Percentiles rank a stretch among this genome's conserved stretches.
Conservation (phyloP, 768 basidiomycete genomes). For the Suillus subaureus region DNA sequence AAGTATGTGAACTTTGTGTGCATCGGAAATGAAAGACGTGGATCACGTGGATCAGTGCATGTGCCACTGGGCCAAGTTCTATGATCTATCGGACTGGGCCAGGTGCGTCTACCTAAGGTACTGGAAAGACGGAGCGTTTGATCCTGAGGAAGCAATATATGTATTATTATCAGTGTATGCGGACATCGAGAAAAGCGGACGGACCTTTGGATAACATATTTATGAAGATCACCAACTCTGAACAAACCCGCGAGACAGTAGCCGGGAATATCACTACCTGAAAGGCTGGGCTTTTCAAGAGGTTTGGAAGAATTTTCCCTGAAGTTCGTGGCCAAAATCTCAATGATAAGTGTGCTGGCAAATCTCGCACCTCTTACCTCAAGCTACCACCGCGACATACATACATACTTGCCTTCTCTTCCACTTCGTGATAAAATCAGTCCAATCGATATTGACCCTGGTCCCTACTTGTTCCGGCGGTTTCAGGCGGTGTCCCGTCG, state of each 20-base stretch:
- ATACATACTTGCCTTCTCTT: neutral
- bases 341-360: neutral
- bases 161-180: neutral
- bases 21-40: neutral
- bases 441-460: neutral
- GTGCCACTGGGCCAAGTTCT: too few species aligned
- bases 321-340: neutral
- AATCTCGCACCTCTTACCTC: neutral
- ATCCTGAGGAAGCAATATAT: neutral
- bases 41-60: neutral
- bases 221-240: neutral
- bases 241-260: neutral
- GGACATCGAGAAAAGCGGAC: neutral
- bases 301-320: neutral
- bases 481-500: constrained; percentile 6
- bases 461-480: constrained; percentile 6
- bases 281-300: neutral
- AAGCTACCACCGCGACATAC: neutral
- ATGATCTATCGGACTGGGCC: too few species aligned
- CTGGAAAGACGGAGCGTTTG: neutral
- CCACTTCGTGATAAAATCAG: neutral
- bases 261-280: neutral
- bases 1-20: neutral
- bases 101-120: neutral
- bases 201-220: neutral